Base-by-base conservation (phyloP, 2,329 filamentous ascomycete species). In the Fusarium coicis region DNA sequence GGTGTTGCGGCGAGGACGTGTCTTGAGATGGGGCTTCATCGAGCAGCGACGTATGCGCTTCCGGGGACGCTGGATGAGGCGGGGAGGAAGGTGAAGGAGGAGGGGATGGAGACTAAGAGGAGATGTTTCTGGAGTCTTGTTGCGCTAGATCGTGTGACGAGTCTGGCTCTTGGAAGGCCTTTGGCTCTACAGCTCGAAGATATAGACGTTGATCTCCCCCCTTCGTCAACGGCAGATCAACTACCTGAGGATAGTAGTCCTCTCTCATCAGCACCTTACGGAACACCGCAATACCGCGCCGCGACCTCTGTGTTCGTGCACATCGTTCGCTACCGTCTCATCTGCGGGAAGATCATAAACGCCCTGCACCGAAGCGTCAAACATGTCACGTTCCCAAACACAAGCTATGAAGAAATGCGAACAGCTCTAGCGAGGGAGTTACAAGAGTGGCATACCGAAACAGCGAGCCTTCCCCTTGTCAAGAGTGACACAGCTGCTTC, bases 81-180 rank as follows among this genome's bases (percentile, higher is more conserved):
- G 9, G 34, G 16, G 10, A 55, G 9, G 7, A 66, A 63, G 4
- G 49, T 46, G 0, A 67, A 64, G 14, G 70, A 74, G 8, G 76
- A 77, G 39, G 72, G 82, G 14, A 74, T 80, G 50, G 83, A 85
- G 66, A 77, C 81, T 1, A 79, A 79, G 10, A 71, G 82, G 8
- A 63, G 83, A 15, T 85, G 83, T 40, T 85, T 85, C 59, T 85
- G 84, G 83, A 84, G 81, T 60, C 77, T 84, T 3, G 78, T 85
- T 5, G 79, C 80, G 3, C 77, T 84, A 68, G 83, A 84, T 61
- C 74, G 82, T 42, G 80, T 81, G 14, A 80, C 78, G 4, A 81
- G 80, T 54, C 77, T 82, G 7, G 81, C 83, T 1, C 79, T 85
- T 1, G 83, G 83, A 2, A 71, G 84, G 4, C 84, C 83, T 1